phyloP scores from a whole-genome alignment of 768 basidiomycete genomes.

The Roridomyces roridus region DNA sequence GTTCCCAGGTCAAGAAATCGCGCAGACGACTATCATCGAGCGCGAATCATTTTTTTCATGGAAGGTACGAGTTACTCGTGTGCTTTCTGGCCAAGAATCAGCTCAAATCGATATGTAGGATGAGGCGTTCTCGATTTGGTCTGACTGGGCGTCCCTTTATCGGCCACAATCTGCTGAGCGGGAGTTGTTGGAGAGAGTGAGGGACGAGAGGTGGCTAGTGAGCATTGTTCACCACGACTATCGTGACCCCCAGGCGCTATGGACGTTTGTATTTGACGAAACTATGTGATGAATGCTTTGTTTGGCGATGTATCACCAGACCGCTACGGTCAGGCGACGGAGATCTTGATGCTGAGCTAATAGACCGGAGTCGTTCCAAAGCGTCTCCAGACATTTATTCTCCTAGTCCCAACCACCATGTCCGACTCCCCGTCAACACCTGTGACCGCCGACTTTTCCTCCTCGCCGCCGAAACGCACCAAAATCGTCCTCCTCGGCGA shows the following conservation, averaged over 20 bases:
- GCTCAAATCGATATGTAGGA: conserved; percentile 56
- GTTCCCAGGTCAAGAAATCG: conserved; percentile 95
- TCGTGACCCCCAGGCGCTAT: conserved; percentile 77
- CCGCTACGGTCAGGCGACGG: too few species aligned
- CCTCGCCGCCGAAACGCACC: conserved; percentile 90
- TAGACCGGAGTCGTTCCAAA: background rate
- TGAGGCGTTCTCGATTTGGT: conserved; percentile 96
- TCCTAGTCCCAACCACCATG: conserved; percentile 20
- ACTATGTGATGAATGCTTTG: background rate
- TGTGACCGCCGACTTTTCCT: conserved; percentile 82
- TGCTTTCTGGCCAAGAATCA: conserved; percentile 10
- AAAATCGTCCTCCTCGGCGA: conserved; percentile 97
- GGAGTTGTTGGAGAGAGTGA: conserved; percentile 71
- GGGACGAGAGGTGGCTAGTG: conserved; percentile 85
- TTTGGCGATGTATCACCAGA: too few species aligned
- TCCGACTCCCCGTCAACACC: conserved; percentile 50
- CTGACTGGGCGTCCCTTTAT: conserved; percentile 91
- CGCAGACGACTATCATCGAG: conserved; percentile 97
- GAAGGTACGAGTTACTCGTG: conserved; percentile 67
- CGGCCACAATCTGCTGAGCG: conserved; percentile 77
- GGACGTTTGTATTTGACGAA: conserved; percentile 77
- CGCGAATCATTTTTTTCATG: conserved; percentile 93
- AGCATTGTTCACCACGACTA: conserved; percentile 95
- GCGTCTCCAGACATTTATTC: background rate
- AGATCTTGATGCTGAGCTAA: too few species aligned